These are phyloP conservation scores for Silene uniflora DNA, from an alignment of 148 eudicot genomes.

Conservation along the genomic window DNA sequence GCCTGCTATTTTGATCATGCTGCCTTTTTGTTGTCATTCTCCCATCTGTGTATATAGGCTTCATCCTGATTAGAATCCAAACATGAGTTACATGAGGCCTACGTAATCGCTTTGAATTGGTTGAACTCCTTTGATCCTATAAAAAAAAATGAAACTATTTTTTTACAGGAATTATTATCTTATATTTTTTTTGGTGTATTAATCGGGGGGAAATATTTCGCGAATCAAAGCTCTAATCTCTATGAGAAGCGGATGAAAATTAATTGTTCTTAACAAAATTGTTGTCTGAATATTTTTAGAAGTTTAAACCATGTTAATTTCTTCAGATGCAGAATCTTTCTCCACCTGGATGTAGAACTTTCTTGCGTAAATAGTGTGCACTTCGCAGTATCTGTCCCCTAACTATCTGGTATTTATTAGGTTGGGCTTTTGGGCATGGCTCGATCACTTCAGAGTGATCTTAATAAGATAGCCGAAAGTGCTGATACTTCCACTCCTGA, in stretches of 20 bases:
- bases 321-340: not conserved
- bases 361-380: not conserved
- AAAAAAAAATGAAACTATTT: not conserved
- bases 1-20: too few relatives aligned
- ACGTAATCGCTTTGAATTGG: not conserved
- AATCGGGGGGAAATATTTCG: not conserved
- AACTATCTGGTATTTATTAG: conserved; percentile 28
- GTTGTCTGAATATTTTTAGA: not conserved
- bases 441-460: conserved; percentile 79
- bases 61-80: not conserved
- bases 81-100: not conserved
- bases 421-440: conserved; percentile 89
- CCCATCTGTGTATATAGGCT: not conserved
- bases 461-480: conserved; percentile 72
- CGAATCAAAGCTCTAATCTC: not conserved
- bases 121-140: not conserved
- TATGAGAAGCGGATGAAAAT: not conserved
- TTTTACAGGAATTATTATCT: not conserved
- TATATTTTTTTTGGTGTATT: not conserved
- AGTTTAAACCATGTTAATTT: not conserved
- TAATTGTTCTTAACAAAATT: not conserved
- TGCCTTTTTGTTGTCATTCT: too few relatives aligned
- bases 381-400: not conserved
- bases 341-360: not conserved
- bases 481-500: conserved; percentile 83